Percentiles rank a stretch among this genome's conserved stretches.
Conservation (phyloP, 108 stramenopile genomes). For the Aurantiochytrium sp. region DNA sequence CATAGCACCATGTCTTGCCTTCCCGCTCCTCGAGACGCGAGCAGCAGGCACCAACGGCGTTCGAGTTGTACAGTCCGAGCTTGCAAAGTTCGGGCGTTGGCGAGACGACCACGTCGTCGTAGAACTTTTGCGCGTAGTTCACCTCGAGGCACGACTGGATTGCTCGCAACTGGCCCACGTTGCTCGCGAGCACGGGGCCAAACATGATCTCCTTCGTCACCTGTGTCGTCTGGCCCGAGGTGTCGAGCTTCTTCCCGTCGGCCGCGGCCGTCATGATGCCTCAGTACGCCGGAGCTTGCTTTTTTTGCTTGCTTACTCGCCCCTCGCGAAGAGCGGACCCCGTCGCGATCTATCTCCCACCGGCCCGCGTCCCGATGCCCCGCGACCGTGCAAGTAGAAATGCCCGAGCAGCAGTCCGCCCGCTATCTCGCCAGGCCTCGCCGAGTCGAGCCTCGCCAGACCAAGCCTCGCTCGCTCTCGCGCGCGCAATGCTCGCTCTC, state of each 20-base stretch:
- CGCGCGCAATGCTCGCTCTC: too few species aligned
- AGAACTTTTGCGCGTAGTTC: neutral
- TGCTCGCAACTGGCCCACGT: neutral
- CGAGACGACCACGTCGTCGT: neutral
- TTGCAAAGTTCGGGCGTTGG: neutral
- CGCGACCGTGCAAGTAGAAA: too few species aligned
- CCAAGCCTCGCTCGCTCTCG: too few species aligned
- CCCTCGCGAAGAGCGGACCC: too few species aligned
- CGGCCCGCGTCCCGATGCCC: too few species aligned
- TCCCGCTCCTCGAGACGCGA: slow-evolving; percentile 31
- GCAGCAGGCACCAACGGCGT: slow-evolving; percentile 36
- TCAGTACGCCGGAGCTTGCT: too few species aligned
- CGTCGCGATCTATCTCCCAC: too few species aligned
- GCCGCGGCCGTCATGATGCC: too few species aligned
- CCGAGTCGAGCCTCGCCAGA: too few species aligned
- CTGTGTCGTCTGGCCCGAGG: neutral
- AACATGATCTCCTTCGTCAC: neutral
- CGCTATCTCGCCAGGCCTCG: too few species aligned
- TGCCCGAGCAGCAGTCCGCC: too few species aligned
- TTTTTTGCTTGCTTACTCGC: too few species aligned
- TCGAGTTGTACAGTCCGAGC: neutral
- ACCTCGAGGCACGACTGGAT: neutral
- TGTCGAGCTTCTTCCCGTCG: neutral
- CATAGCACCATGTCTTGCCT: slow-evolving; percentile 64
- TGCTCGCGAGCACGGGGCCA: neutral